Percentiles rank a stretch among this genome's conserved stretches.
These are phyloP conservation scores for Silene coronaria DNA, from an alignment of 179 eudicot species.

Conservation along the genomic window DNA sequence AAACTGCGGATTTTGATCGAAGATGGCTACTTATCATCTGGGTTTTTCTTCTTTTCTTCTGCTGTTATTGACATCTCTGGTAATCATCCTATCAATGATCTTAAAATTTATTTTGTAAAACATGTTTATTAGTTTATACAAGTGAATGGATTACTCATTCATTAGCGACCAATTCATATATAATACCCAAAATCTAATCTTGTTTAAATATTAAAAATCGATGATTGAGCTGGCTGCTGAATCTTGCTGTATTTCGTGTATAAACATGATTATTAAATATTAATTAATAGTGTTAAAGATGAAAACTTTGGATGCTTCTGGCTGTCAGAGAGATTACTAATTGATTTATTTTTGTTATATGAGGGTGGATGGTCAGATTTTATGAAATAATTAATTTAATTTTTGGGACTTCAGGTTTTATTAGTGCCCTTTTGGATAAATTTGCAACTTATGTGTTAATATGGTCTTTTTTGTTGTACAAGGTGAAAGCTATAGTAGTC, in stretches of 20 bases:
- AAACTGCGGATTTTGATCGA: neutral
- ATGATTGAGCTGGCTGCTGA: neutral
- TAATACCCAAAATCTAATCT: no score
- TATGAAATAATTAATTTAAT: neutral
- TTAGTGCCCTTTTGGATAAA: neutral
- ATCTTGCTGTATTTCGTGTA: neutral
- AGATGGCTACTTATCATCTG: conserved; percentile 15
- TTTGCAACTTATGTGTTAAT: neutral
- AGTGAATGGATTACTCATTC: no score
- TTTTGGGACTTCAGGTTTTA: neutral
- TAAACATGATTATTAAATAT: no score
- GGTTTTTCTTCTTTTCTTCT: conserved; percentile 16
- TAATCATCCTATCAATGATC: conserved; percentile 1
- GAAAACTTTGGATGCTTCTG: no score
- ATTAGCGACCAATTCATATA: no score
- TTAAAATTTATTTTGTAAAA: no score
- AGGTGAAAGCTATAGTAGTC: neutral
- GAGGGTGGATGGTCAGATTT: neutral
- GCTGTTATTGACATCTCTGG: conserved; percentile 19
- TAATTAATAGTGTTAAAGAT: no score
- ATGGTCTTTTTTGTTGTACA: neutral
- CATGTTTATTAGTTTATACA: no score
- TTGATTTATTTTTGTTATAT: neutral
- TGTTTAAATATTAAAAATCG: neutral
- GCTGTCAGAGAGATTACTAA: no score